A percentile compares a stretch with the other conserved stretches of the same genome.
Conservation (phyloP, 768 basidiomycete species). For the Leucocoprinus leucothites region DNA sequence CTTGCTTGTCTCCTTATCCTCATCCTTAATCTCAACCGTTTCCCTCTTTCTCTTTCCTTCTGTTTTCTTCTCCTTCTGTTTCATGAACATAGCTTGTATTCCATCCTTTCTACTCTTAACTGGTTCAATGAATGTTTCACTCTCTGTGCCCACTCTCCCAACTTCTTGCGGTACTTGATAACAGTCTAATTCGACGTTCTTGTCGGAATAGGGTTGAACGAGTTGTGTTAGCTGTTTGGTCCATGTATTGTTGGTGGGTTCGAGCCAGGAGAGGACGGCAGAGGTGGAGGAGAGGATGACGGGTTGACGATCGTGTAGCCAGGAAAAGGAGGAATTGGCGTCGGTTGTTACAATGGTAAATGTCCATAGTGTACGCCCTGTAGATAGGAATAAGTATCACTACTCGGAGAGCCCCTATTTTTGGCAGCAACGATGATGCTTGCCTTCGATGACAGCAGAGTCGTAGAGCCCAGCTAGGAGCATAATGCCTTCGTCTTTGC, state of each 20-base stretch:
- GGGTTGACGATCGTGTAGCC: constrained; percentile 91
- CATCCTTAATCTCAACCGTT: too few species aligned
- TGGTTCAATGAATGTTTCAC: constrained; percentile 78
- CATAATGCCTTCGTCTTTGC: constrained; percentile 61
- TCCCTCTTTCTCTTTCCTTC: neutral
- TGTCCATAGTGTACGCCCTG: constrained; percentile 66
- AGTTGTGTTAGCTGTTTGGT: constrained; percentile 53
- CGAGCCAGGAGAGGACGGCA: constrained; percentile 74
- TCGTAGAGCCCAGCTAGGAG: constrained; percentile 91
- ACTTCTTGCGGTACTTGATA: constrained; percentile 90
- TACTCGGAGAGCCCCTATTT: neutral
- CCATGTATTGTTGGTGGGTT: constrained; percentile 51
- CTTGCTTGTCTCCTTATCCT: too few species aligned
- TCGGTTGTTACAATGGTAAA: constrained; percentile 90
- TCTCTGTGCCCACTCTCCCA: constrained; percentile 86
- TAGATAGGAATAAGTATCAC: neutral
- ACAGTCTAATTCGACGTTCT: constrained; percentile 56
- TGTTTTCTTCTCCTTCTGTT: constrained; percentile 37
- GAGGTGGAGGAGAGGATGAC: constrained; percentile 68
- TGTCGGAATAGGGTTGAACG: constrained; percentile 57
- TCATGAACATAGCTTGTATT: constrained; percentile 78
- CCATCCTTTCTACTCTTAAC: constrained; percentile 79
- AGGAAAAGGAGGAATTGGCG: constrained; percentile 64
- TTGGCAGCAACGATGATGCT: constrained; percentile 1
- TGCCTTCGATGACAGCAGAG: constrained; percentile 62